Evolutionary conservation across 2,329 filamentous ascomycete genomes (phyloP).

Genomic region (Sarocladium kiliense): DNA sequence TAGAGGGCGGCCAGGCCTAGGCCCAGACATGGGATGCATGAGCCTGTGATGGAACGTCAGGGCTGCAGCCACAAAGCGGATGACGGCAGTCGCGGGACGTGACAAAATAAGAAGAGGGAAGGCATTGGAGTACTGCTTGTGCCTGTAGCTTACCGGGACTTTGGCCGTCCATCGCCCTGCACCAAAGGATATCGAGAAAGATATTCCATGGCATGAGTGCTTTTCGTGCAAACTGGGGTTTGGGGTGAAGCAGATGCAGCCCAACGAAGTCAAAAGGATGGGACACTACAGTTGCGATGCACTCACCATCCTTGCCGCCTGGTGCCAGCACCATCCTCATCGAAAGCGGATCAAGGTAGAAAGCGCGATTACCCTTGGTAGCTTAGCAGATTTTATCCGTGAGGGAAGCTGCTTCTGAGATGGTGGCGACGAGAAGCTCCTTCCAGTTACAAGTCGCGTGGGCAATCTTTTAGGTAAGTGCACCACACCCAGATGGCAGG

Average conservation of each 20-base stretch:
- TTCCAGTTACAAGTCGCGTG: background rate
- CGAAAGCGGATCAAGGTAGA: background rate
- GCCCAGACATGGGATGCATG: background rate
- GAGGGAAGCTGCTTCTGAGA: background rate
- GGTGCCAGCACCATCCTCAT: no score
- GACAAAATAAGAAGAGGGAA: background rate
- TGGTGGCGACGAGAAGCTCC: background rate
- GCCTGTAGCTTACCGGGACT: no score
- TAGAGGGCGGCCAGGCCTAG: background rate
- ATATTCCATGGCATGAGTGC: background rate
- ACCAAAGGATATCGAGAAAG: no score
- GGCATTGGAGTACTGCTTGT: no score
- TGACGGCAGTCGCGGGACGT: background rate
- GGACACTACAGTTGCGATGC: background rate
- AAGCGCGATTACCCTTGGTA: no score
- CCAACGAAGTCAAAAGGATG: conserved; percentile 3
- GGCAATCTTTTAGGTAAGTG: conserved; percentile 6
- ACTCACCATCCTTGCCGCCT: background rate
- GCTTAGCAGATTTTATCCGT: no score
- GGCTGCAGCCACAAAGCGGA: background rate
- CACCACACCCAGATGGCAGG: background rate
- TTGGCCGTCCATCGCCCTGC: no score
- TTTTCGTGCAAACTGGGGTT: background rate
- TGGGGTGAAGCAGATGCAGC: background rate
- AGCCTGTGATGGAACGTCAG: background rate